Base-by-base conservation (phyloP, 208 protist genomes). In the Trypanosoma grayi region DNA sequence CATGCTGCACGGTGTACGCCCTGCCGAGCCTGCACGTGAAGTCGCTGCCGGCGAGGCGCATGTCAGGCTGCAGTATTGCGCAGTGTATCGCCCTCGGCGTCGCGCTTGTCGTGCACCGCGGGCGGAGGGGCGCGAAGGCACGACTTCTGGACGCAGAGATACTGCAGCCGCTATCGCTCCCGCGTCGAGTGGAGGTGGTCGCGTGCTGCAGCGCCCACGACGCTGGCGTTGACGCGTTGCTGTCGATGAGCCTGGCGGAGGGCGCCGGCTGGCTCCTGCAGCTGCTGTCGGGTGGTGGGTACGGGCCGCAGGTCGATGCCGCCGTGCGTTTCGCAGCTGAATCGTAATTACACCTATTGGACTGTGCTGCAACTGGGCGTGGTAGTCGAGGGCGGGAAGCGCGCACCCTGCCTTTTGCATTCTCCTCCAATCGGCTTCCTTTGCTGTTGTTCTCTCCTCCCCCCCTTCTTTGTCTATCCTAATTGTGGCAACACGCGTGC, bases 1-100 rank as follows among this genome's bases (percentile, higher is more conserved):
- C 16, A 2, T 28, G 33, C 9, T 80, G 69, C 34, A 50, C n/a
- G 0, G 68, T 77, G 22, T 77, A 65, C 41, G 3, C 52, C 22
- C 25, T 77, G 13, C 73, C 77, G 31, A 80, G 70, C 10, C 9
- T 71, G 30, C 60, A 79, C 57, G 63, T 73, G 0, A 80, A 77
- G 48, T 75, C 57, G 27, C 51, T 70, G n/a, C 69, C 73, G 7
- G 36, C 30, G 11, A 33, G 65, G 4, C 37, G 45, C 0, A 27
- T 73, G 33, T 46, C 37, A 8, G 50, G 20, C 20, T 65, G 60
- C 57, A 73, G 60, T 56, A 61, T 59, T 30, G 60, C 40, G 24
- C 69, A 18, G 45, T 75, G 44, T 54, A 73, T 27, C 77, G 53
- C 69, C 16, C 22, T 51, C 25, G 69, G 69, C 28, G 47, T 75